Conservation (phyloP, 2,329 filamentous ascomycete species). For the Trichoderma guizhouense region DNA sequence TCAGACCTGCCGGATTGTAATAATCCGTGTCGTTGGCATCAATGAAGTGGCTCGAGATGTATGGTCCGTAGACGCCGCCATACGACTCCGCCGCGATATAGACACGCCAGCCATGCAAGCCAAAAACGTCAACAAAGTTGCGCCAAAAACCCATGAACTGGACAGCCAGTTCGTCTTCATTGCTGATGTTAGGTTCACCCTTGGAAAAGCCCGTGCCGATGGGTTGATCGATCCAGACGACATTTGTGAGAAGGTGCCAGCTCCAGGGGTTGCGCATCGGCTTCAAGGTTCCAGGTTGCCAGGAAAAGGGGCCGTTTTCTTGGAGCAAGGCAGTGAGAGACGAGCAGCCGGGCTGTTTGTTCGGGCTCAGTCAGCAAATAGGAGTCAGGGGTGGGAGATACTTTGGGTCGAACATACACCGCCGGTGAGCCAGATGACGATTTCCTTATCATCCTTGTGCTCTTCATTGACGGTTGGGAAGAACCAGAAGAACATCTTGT, state of each 20-base stretch:
- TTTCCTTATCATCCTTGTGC: conserved; percentile 49
- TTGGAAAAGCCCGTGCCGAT: conserved; percentile 66
- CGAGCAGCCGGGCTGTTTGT: conserved; percentile 47
- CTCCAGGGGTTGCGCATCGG: conserved; percentile 65
- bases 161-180: conserved; percentile 64
- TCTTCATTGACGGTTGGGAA: conserved; percentile 52
- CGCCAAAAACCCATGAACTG: conserved; percentile 77
- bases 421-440: conserved; percentile 62
- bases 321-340: conserved; percentile 68
- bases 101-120: conserved; percentile 63
- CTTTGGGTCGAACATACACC: conserved; percentile 33
- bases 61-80: conserved; percentile 65
- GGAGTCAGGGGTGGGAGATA: neutral
- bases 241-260: conserved; percentile 50
- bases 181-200: conserved; percentile 60
- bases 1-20: conserved; percentile 64
- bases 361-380: neutral
- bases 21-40: conserved; percentile 61
- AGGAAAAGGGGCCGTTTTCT: conserved; percentile 72
- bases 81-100: conserved; percentile 73
- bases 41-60: conserved; percentile 70
- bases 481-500: conserved; percentile 64
- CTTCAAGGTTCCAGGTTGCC: conserved; percentile 65
- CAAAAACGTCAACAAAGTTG: conserved; percentile 71
- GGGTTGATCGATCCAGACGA: conserved; percentile 72